phyloP scores from a whole-genome alignment of 441 rosid species.

The Euphorbia celastroides region DNA sequence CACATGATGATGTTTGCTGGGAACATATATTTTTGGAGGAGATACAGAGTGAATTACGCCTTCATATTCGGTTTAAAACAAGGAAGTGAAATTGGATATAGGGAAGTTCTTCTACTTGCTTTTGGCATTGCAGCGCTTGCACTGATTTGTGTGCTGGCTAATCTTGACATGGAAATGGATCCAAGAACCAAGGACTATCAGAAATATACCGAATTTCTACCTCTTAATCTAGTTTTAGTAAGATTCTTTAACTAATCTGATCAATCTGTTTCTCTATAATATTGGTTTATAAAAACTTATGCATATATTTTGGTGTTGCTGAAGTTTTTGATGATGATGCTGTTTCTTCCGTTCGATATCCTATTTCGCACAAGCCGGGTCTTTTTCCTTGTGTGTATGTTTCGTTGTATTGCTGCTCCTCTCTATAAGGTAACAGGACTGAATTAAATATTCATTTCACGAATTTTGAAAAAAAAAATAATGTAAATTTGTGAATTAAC shows the following conservation, averaged over 20 bases:
- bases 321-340: conserved; percentile 35
- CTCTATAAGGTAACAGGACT: conserved; percentile 84
- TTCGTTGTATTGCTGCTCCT: conserved; percentile 61
- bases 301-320: not conserved
- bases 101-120: conserved; percentile 56
- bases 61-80: conserved; percentile 77
- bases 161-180: conserved; percentile 86
- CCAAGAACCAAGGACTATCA: conserved; percentile 44
- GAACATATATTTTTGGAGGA: conserved; percentile 59
- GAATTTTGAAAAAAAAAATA: no score
- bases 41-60: conserved; percentile 52
- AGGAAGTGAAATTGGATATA: conserved; percentile 58
- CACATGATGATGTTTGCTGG: conserved; percentile 61
- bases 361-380: conserved; percentile 62
- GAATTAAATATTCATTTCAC: no score
- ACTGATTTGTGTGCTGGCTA: conserved; percentile 49
- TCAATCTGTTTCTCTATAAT: no score
- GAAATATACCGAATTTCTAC: conserved; percentile 65
- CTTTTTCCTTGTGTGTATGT: conserved; percentile 43
- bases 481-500: no score
- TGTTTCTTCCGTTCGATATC: conserved; percentile 70
- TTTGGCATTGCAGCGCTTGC: conserved; percentile 55
- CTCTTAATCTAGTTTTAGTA: conserved; percentile 53
- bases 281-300: not conserved
- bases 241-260: no score